Conservation (phyloP, 345 rosid species). For the Bruguiera parviflora region DNA sequence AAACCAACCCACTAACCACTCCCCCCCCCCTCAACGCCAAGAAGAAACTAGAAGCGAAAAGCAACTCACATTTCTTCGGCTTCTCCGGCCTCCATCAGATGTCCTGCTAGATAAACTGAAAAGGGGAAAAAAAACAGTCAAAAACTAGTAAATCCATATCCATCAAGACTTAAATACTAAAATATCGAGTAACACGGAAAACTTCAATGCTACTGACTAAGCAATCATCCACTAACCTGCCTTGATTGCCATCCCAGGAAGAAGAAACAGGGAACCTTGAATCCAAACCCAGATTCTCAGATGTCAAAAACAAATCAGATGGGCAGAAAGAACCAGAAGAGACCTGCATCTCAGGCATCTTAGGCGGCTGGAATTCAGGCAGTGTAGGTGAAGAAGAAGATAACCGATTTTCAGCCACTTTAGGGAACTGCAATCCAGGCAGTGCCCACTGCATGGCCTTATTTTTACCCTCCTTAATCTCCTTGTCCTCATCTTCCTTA, state of each 20-base stretch:
- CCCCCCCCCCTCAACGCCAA: not conserved
- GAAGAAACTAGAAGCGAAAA: not conserved
- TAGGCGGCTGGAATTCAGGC: conserved; percentile 12
- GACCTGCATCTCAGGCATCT: not conserved
- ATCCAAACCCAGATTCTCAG: conserved; percentile 42
- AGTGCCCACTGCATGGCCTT: conserved; percentile 63
- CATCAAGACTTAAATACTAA: not conserved
- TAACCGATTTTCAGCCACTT: conserved; percentile 28
- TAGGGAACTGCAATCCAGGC: conserved; percentile 62
- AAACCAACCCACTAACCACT: not conserved
- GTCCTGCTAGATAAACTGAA: conserved; percentile 50
- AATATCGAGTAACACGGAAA: too few relatives aligned
- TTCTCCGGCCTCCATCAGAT: conserved; percentile 65
- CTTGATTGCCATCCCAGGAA: conserved; percentile 1
- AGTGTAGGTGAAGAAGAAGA: conserved; percentile 3
- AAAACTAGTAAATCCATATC: not conserved
- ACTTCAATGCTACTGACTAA: too few relatives aligned
- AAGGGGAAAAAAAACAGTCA: not conserved
- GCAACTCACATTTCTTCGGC: conserved; percentile 64
- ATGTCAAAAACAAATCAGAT: conserved; percentile 55
- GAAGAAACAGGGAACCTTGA: not conserved
- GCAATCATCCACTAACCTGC: not conserved
- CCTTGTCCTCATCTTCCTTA: conserved; percentile 34
- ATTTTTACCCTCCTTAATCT: conserved; percentile 30
- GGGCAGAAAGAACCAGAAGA: conserved; percentile 45